Base-by-base conservation (phyloP, 805 yeast species). In the Candida glaebosa region DNA sequence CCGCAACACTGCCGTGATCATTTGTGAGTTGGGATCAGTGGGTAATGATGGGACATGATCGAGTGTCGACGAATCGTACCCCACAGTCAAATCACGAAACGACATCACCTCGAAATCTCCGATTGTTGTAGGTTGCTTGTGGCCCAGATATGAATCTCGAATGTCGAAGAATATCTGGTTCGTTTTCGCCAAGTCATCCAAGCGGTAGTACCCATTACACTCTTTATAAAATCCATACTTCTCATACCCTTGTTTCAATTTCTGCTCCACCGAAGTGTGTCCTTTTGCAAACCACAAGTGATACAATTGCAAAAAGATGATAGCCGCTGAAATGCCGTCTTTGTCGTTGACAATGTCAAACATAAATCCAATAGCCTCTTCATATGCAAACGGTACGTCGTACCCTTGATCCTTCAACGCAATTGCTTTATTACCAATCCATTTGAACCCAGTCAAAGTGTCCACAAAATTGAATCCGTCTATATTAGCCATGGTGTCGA, bases 301-400 rank as follows among this genome's bases (percentile, higher is more conserved):
- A 44, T 78, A 79, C 61, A 89, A 73, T 60, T 86, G 95, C 25
- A 87, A 61, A 63, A 88, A 91, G 9, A 87, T 76, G 5, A 73
- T 62, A 3, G 88, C 76, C 0, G 98, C 96, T 18, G 87, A 68
- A 10, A 93, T 76, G 0, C 99, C 99, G 57, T 91, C 99, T 61
- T 91, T 91, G 59, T 91, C 99, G 60, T 86, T 88, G 33, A 86
- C 84, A 14, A 79, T 73, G 16, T 78, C 65, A 54, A 89, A 87
- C 97, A 91, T 87, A 65, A 79, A 91, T 1, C 99, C 99, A 49
- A 91, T 84, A 2, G 98, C 98, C 58, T 91, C 99, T 61, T 91
- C 99, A 58, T 76, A 91, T 0, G 87, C 97, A 67, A 91, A 89
- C 0, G 96, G 95, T 1, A 90, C 96, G 3, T 40, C 47, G 52